Percentiles rank a stretch among this genome's conserved stretches.
These are phyloP conservation scores for Chlorella sorokiniana DNA, from an alignment of 139 green algal genomes.

Conservation along the genomic window DNA sequence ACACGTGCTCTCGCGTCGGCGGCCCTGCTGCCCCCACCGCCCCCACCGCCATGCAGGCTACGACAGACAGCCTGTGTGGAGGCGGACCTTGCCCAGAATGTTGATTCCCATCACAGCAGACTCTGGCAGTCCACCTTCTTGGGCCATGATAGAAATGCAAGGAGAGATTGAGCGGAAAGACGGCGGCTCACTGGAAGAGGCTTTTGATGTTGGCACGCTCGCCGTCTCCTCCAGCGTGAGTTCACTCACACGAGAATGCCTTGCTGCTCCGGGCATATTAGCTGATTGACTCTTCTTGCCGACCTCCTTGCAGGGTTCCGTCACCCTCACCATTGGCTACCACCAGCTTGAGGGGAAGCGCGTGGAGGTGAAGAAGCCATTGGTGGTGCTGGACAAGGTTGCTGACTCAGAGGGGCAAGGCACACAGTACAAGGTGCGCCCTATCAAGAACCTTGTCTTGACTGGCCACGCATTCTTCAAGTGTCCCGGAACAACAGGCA, in stretches of 20 bases:
- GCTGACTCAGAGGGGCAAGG: slow-evolving; percentile 3
- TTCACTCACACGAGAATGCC: neutral
- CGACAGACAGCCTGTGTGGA: too few relatives aligned
- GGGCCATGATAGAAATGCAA: slow-evolving; percentile 63
- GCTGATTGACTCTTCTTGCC: neutral
- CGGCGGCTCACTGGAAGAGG: slow-evolving; percentile 18
- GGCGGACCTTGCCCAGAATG: slow-evolving; percentile 4
- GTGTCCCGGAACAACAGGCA: neutral
- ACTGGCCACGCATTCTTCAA: neutral
- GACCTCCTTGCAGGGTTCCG: slow-evolving; percentile 44
- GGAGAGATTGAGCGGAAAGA: slow-evolving; percentile 54
- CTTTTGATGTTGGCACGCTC: slow-evolving; percentile 52
- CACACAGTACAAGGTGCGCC: slow-evolving; percentile 13
- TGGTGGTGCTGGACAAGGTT: slow-evolving; percentile 71
- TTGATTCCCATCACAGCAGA: slow-evolving; percentile 28
- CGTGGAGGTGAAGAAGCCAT: slow-evolving; percentile 80
- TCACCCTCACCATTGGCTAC: slow-evolving; percentile 80
- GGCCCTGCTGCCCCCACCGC: too few relatives aligned
- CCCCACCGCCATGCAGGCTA: neutral
- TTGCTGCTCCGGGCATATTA: neutral
- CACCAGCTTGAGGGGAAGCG: slow-evolving; percentile 83
- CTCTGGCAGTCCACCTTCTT: slow-evolving; percentile 15
- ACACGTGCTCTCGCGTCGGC: too few relatives aligned
- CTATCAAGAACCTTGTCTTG: neutral
- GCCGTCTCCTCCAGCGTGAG: slow-evolving; percentile 40